These are phyloP conservation scores for Suillus clintonianus DNA, from an alignment of 768 basidiomycete genomes.

Conservation along the genomic window DNA sequence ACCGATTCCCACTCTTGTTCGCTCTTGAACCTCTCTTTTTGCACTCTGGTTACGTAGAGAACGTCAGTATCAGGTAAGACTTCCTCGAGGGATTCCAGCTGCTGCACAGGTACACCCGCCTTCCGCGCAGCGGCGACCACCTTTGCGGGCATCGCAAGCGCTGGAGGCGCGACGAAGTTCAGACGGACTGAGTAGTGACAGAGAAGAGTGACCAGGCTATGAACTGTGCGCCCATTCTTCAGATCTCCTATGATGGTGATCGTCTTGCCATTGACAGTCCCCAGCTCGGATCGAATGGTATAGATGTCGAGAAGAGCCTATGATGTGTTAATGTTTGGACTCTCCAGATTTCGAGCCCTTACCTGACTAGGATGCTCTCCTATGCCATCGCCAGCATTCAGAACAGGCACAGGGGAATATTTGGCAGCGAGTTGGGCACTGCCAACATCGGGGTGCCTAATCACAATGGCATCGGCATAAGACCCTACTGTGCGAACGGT, in stretches of 20 bases:
- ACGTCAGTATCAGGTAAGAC: constrained; percentile 93
- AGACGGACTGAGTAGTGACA: constrained; percentile 91
- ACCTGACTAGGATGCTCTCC: constrained; percentile 98
- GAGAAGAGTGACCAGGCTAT: constrained; percentile 90
- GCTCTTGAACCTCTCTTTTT: constrained; percentile 88
- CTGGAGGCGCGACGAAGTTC: constrained; percentile 91
- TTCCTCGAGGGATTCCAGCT: constrained; percentile 88
- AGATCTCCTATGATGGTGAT: constrained; percentile 93
- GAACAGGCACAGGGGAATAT: constrained; percentile 90
- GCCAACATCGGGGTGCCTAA: constrained; percentile 93
- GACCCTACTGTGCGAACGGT: constrained; percentile 93
- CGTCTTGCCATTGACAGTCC: constrained; percentile 94
- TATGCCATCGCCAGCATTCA: constrained; percentile 96
- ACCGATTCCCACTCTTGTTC: constrained; percentile 87
- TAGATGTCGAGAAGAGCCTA: constrained; percentile 86
- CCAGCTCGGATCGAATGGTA: constrained; percentile 96
- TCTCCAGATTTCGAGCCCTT: constrained; percentile 16
- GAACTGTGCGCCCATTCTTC: constrained; percentile 97
- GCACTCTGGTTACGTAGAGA: constrained; percentile 93
- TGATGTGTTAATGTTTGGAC: constrained; percentile 9
- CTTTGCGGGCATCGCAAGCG: constrained; percentile 84
- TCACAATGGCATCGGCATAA: constrained; percentile 92
- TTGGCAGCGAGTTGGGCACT: constrained; percentile 96
- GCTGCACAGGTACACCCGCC: constrained; percentile 75
- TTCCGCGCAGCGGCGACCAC: constrained; percentile 84